These are phyloP conservation scores for Lecanicillium sp. DNA, from an alignment of 2,329 filamentous ascomycete species.

Conservation along the genomic window DNA sequence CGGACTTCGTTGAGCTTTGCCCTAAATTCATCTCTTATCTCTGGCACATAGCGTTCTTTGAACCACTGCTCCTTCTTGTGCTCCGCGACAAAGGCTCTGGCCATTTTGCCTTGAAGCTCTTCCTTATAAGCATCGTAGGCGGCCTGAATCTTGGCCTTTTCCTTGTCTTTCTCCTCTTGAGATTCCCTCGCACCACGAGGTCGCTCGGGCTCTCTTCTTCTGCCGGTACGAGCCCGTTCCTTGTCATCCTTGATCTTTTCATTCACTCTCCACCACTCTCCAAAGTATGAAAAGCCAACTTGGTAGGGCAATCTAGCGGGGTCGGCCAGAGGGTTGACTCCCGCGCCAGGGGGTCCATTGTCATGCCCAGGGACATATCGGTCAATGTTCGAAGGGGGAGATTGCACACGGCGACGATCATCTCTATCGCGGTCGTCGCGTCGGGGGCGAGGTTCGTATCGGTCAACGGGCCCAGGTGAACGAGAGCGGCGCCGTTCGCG, in stretches of 20 bases:
- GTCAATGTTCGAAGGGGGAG: constrained; percentile 67
- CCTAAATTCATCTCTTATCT: constrained; percentile 69
- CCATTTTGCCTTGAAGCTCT: constrained; percentile 69
- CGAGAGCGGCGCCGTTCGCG: constrained; percentile 58
- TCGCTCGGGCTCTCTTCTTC: constrained; percentile 56
- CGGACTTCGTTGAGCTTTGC: constrained; percentile 73
- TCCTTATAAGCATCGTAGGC: constrained; percentile 63
- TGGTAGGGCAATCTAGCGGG: constrained; percentile 69
- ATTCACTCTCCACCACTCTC: constrained; percentile 80
- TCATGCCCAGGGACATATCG: constrained; percentile 76
- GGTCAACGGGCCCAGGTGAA: constrained; percentile 63
- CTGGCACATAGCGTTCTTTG: constrained; percentile 83
- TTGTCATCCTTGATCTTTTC: constrained; percentile 78
- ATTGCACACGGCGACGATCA: constrained; percentile 53
- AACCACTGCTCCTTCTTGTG: constrained; percentile 99
- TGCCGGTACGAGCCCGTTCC: constrained; percentile 62
- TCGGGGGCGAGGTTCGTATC: constrained; percentile 65
- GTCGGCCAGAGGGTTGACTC: constrained; percentile 62
- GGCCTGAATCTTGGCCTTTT: constrained; percentile 69
- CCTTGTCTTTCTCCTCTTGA: constrained; percentile 69
- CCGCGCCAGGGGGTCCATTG: constrained; percentile 31
- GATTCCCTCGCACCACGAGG: constrained; percentile 56
- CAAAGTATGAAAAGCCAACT: constrained; percentile 78
- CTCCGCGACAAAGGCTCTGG: constrained; percentile 78
- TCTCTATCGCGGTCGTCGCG: constrained; percentile 62